Percentiles rank a stretch among this genome's conserved stretches.
Evolutionary conservation across 176 grass and related monocot species (phyloP).

Genomic region (Secale cereale): DNA sequence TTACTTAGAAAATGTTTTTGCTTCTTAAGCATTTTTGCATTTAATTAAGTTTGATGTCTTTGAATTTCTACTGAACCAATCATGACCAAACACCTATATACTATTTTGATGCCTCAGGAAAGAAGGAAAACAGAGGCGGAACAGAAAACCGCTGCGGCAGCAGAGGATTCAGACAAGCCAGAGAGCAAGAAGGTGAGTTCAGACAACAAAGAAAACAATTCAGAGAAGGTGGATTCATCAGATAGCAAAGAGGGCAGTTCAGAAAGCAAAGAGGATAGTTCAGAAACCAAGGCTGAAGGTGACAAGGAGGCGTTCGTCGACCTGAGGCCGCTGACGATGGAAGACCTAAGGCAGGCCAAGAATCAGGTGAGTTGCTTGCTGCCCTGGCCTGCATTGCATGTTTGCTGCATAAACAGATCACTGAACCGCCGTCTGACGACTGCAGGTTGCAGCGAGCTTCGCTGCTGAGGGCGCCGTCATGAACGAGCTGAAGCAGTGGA

Average conservation of each 20-base stretch:
- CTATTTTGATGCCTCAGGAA: conserved; percentile 42
- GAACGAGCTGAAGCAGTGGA: conserved; percentile 97
- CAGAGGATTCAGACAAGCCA: conserved; percentile 15
- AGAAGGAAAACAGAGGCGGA: conserved; percentile 33
- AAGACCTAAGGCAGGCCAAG: conserved; percentile 87
- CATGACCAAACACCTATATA: no score
- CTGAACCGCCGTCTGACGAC: neutral
- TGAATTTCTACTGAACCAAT: neutral
- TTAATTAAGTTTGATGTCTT: neutral
- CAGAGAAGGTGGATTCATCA: conserved; percentile 9
- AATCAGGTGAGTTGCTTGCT: conserved; percentile 66
- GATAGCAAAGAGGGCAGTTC: conserved; percentile 13
- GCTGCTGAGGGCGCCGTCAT: conserved; percentile 66
- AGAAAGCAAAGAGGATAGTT: conserved; percentile 16
- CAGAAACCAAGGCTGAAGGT: conserved; percentile 34
- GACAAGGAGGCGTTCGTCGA: conserved; percentile 29
- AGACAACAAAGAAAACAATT: neutral
- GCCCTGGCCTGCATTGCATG: neutral
- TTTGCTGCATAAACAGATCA: no score
- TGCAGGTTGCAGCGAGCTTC: conserved; percentile 90
- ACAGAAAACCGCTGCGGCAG: neutral
- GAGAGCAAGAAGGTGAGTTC: neutral
- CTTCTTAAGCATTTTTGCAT: neutral
- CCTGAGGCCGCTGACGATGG: conserved; percentile 84
- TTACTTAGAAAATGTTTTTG: neutral